These are phyloP conservation scores for Beauveria medogensis DNA, from an alignment of 2,329 filamentous ascomycete species.

Conservation along the genomic window DNA sequence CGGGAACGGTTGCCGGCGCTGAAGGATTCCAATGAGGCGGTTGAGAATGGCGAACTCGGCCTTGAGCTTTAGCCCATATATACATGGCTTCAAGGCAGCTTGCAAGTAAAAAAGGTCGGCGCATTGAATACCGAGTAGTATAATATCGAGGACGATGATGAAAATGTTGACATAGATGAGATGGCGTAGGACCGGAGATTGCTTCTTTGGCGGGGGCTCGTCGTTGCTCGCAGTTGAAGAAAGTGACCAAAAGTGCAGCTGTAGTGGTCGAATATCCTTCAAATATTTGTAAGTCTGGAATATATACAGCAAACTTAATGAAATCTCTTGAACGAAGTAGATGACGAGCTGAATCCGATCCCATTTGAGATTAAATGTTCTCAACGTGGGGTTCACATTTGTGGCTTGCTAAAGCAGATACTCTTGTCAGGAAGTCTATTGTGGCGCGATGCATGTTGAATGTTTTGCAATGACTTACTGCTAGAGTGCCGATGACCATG, in stretches of 20 bases:
- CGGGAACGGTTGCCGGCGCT: neutral
- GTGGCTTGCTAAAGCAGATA: constrained; percentile 20
- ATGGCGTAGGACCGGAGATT: constrained; percentile 22
- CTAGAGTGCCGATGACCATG: constrained; percentile 43
- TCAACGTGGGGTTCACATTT: constrained; percentile 16
- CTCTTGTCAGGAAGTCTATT: neutral
- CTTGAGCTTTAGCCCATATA: constrained; percentile 33
- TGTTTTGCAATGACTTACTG: constrained; percentile 25
- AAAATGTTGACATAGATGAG: constrained; percentile 36
- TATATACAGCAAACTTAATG: constrained; percentile 44
- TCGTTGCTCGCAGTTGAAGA: constrained; percentile 32
- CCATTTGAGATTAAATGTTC: constrained; percentile 28
- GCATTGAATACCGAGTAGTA: constrained; percentile 30
- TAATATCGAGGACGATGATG: constrained; percentile 38
- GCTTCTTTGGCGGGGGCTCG: constrained; percentile 20
- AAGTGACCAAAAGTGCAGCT: constrained; percentile 28
- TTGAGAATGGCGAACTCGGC: constrained; percentile 33
- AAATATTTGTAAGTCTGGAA: constrained; percentile 13
- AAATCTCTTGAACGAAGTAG: constrained; percentile 44
- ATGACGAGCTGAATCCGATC: constrained; percentile 45
- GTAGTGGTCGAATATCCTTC: constrained; percentile 1
- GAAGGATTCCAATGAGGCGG: constrained; percentile 24
- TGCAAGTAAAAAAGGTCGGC: constrained; percentile 28
- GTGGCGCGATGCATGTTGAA: too few relatives aligned
- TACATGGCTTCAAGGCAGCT: constrained; percentile 28